These are phyloP conservation scores for Coemansia sp. DNA, from an alignment of 192 early-diverging fungal species.

Conservation along the genomic window DNA sequence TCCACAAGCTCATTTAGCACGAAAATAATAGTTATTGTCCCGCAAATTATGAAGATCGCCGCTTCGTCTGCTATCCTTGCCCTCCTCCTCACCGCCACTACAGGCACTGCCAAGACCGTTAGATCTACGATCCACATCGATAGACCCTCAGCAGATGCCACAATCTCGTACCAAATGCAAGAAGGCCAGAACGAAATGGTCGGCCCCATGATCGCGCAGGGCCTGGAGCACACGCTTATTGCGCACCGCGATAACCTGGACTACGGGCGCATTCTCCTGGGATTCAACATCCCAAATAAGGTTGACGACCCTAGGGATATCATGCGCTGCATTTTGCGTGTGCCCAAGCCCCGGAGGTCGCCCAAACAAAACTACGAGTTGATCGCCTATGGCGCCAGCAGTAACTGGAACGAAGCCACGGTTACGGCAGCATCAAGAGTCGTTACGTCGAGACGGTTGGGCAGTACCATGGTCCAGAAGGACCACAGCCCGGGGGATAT, in stretches of 20 bases:
- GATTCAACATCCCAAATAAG: conserved; percentile 19
- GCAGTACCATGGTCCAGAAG: background rate
- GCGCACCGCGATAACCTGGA: conserved; percentile 11
- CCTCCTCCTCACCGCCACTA: background rate
- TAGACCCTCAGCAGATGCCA: conserved; percentile 24
- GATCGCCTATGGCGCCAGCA: conserved; percentile 23
- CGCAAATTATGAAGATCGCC: conserved; percentile 24
- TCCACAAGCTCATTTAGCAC: background rate
- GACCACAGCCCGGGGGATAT: conserved; percentile 11
- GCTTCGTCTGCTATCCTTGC: background rate
- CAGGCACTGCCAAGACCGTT: background rate
- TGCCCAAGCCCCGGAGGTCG: conserved; percentile 17
- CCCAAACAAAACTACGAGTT: conserved; percentile 20
- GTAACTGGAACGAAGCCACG: conserved; percentile 35
- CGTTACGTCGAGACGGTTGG: background rate
- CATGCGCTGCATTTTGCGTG: conserved; percentile 27
- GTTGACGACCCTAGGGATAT: conserved; percentile 13
- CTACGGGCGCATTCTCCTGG: conserved; percentile 37
- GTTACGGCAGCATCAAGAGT: conserved; percentile 20
- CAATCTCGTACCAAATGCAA: conserved; percentile 17
- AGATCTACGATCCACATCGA: conserved; percentile 4
- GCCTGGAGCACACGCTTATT: conserved; percentile 14
- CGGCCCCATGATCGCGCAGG: conserved; percentile 22
- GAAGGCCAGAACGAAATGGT: conserved; percentile 6
- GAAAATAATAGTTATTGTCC: background rate